phyloP scores from a whole-genome alignment of 441 rosid genomes.

The Syzygium malaccense region DNA sequence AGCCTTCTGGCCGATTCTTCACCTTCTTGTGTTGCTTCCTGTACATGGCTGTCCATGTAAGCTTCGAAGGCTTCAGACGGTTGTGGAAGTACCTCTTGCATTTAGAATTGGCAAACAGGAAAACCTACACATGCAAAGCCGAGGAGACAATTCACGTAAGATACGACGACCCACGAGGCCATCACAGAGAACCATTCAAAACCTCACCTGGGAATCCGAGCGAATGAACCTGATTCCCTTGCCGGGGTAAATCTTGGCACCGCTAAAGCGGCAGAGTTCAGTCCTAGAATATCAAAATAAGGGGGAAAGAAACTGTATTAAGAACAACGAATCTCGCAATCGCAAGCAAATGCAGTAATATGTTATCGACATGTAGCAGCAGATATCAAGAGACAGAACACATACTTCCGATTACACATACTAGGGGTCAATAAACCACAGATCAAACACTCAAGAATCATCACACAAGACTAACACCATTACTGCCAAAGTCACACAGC shows the following conservation, averaged over 20 bases:
- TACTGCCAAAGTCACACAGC: background rate
- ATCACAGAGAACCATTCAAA: background rate
- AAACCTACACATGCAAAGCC: background rate
- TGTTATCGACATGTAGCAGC: background rate
- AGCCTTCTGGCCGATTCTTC: background rate
- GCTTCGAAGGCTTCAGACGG: constrained; percentile 1
- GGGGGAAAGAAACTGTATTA: background rate
- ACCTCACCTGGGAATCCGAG: constrained; percentile 1
- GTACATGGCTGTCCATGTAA: constrained; percentile 3
- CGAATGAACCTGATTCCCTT: background rate
- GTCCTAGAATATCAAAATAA: background rate
- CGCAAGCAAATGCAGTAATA: background rate
- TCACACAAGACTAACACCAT: background rate
- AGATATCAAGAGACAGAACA: background rate
- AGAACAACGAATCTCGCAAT: background rate
- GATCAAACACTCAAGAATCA: background rate
- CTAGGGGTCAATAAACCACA: background rate
- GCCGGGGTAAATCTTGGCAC: background rate
- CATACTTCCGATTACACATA: background rate
- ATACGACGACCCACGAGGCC: background rate
- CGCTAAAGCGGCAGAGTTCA: constrained; percentile 4
- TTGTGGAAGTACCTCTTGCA: constrained; percentile 7
- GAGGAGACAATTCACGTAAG: background rate
- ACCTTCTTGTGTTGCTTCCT: constrained; percentile 3
- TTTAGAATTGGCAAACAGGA: background rate